phyloP scores from a whole-genome alignment of 257 asterid species.

The Lithospermum erythrorhizon region DNA sequence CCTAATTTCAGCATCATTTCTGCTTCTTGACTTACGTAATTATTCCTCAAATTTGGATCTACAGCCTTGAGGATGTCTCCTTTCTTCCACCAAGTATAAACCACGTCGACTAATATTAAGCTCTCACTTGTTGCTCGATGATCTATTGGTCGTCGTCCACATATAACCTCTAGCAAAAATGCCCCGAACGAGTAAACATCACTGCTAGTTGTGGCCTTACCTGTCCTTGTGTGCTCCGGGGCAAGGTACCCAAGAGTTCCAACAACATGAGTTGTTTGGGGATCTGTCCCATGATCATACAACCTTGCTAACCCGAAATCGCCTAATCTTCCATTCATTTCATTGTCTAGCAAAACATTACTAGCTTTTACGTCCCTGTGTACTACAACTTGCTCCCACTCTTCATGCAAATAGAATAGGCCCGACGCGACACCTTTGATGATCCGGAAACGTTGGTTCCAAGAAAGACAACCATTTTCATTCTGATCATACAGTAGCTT shows the following conservation, averaged over 20 bases:
- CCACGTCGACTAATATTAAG: slow-evolving; percentile 34
- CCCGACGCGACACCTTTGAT: background rate
- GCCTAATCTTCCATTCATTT: background rate
- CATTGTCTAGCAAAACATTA: background rate
- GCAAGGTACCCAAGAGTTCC: background rate
- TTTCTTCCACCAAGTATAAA: slow-evolving; percentile 31
- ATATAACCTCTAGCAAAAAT: slow-evolving; percentile 22
- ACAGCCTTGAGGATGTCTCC: slow-evolving; percentile 37
- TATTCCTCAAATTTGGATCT: slow-evolving; percentile 28
- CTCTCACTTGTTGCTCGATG: slow-evolving; percentile 24
- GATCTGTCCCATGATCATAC: background rate
- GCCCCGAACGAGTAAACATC: slow-evolving; percentile 9
- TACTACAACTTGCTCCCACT: background rate
- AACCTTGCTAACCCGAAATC: background rate
- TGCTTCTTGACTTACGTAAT: slow-evolving; percentile 22
- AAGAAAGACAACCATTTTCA: background rate
- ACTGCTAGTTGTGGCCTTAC: background rate
- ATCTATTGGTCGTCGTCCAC: slow-evolving; percentile 54
- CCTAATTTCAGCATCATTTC: slow-evolving; percentile 45
- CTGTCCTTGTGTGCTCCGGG: background rate
- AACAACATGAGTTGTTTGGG: background rate
- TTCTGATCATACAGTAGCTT: background rate
- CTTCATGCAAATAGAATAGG: background rate
- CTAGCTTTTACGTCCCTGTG: background rate
- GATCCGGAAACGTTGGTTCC: background rate